A percentile compares a stretch with the other conserved stretches of the same genome.
Evolutionary conservation across 176 grass and related monocot species (phyloP).

Genomic region (Phyllostachys edulis): DNA sequence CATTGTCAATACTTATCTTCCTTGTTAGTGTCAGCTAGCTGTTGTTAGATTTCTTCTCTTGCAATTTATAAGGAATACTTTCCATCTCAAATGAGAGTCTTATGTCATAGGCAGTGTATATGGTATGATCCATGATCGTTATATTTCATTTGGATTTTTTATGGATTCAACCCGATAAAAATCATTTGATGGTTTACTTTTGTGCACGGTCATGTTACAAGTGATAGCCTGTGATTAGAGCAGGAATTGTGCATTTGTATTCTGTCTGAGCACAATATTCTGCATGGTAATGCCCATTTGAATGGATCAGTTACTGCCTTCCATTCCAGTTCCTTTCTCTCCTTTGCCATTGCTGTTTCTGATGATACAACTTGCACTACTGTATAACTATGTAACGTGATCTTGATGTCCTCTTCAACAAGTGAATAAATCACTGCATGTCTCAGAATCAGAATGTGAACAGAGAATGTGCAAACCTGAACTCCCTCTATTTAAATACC

Average conservation of each 20-base stretch:
- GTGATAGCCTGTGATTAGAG: not conserved
- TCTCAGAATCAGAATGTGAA: not conserved
- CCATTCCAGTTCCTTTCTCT: not conserved
- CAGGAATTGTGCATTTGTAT: not conserved
- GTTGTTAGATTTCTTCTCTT: not conserved
- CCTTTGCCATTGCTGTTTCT: not conserved
- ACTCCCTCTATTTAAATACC: not conserved
- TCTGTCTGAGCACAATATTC: not conserved
- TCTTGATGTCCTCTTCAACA: not conserved
- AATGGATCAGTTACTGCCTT: not conserved
- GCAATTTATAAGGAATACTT: not conserved
- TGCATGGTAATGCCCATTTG: not conserved
- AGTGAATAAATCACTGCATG: not conserved
- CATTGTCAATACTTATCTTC: not conserved
- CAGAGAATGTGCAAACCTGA: not conserved
- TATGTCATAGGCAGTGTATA: not conserved
- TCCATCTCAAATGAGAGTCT: not conserved
- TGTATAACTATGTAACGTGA: not conserved
- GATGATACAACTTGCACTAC: not conserved
- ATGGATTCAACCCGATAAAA: not conserved
- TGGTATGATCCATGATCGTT: conserved; percentile 8
- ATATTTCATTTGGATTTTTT: not conserved
- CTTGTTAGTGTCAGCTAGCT: not conserved
- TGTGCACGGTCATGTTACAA: not conserved
- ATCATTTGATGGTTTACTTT: not conserved